These are phyloP conservation scores for Pseudopyricularia cyperi DNA, from an alignment of 2,329 filamentous ascomycete genomes.

Conservation along the genomic window DNA sequence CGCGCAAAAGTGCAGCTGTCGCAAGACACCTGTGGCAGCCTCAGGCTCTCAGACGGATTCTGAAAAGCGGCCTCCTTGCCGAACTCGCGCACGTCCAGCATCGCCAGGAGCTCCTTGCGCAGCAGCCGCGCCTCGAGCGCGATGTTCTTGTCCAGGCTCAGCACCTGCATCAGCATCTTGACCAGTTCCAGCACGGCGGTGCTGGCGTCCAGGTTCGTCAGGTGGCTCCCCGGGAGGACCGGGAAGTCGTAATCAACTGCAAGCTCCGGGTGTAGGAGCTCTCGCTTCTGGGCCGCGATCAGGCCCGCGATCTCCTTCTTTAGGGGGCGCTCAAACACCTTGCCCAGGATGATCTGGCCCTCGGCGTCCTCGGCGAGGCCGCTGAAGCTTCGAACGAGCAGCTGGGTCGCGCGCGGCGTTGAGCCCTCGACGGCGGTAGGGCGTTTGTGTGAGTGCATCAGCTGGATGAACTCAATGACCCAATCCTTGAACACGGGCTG, in stretches of 20 bases:
- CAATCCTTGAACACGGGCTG: constrained; percentile 82
- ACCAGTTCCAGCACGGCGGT: constrained; percentile 73
- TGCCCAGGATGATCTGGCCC: constrained; percentile 57
- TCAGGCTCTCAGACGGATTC: constrained; percentile 69
- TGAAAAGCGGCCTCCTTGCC: constrained; percentile 73
- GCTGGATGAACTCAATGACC: constrained; percentile 86
- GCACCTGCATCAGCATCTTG: constrained; percentile 84
- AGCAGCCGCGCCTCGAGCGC: constrained; percentile 77
- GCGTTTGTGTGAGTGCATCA: constrained; percentile 82
- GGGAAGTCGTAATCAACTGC: constrained; percentile 82
- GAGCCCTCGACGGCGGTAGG: constrained; percentile 15
- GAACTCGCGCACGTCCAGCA: constrained; percentile 95
- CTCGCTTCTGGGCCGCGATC: constrained; percentile 75
- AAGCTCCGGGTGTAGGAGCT: constrained; percentile 79
- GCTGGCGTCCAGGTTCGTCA: constrained; percentile 25
- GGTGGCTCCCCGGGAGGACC: constrained; percentile 58
- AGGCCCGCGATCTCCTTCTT: constrained; percentile 77
- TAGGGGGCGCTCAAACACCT: constrained; percentile 73
- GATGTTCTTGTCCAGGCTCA: constrained; percentile 83
- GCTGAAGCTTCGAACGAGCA: constrained; percentile 43
- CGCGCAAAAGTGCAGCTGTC: constrained; percentile 80
- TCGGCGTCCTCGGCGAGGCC: constrained; percentile 46
- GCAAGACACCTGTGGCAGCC: constrained; percentile 67
- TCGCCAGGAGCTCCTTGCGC: constrained; percentile 72
- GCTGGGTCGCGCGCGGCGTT: constrained; percentile 44